Conservation (phyloP, 345 rosid species). For the Bretschneidera sinensis region DNA sequence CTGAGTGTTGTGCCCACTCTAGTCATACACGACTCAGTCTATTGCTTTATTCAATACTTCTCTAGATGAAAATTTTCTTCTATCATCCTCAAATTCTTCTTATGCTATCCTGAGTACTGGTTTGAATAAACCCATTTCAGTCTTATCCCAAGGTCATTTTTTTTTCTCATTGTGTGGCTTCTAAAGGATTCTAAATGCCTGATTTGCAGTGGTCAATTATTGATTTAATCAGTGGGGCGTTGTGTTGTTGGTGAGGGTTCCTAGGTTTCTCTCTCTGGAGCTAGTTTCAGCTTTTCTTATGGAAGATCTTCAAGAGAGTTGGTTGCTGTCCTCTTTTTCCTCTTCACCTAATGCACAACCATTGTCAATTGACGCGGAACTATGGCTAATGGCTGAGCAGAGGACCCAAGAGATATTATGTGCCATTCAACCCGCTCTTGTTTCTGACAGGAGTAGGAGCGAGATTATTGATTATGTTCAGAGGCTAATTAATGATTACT, state of each 20-base stretch:
- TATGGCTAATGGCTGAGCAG: constrained; percentile 68
- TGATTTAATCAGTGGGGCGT: constrained; percentile 6
- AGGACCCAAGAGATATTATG: constrained; percentile 70
- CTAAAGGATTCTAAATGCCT: not conserved
- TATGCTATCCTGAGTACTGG: not conserved
- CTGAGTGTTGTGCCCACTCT: not conserved
- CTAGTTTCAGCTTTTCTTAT: constrained; percentile 33
- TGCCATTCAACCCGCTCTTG: constrained; percentile 53
- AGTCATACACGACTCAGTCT: not conserved
- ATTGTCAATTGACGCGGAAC: constrained; percentile 45
- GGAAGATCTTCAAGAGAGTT: constrained; percentile 52
- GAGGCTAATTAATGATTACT: constrained; percentile 46
- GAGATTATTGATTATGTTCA: constrained; percentile 53
- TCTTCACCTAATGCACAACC: constrained; percentile 24
- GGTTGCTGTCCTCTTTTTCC: constrained; percentile 38
- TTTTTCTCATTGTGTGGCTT: not conserved
- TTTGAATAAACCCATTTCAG: not conserved
- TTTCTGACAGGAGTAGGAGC: constrained; percentile 64
- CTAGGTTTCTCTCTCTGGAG: constrained; percentile 12
- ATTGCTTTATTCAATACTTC: not conserved
- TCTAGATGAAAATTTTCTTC: constrained; percentile 5
- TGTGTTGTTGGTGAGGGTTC: not conserved
- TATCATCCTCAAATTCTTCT: not conserved
- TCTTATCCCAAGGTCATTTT: not conserved
- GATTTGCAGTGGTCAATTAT: not conserved